Evolutionary conservation across 495 filamentous ascomycete genomes (phyloP).

Genomic region (Podospora appendiculata): DNA sequence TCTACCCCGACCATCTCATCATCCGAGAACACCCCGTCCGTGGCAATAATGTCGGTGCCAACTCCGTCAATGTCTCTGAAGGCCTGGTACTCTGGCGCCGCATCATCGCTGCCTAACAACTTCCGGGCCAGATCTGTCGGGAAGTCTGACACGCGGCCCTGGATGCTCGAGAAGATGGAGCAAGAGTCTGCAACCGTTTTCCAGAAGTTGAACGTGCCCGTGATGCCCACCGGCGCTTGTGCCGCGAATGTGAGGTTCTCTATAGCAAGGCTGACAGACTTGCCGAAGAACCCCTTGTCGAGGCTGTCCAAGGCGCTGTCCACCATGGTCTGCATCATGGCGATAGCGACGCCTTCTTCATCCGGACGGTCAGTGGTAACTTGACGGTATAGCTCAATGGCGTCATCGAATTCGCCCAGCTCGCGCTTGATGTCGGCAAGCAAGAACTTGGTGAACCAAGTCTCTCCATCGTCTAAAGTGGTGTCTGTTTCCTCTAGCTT

Average conservation of each 20-base stretch:
- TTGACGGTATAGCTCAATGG: slow-evolving; percentile 63
- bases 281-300: slow-evolving; percentile 75
- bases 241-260: slow-evolving; percentile 28
- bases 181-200: slow-evolving; percentile 89
- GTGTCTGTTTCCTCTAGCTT: slow-evolving; percentile 51
- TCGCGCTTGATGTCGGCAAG: slow-evolving; percentile 92
- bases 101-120: slow-evolving; percentile 48
- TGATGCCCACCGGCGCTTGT: slow-evolving; percentile 25
- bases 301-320: slow-evolving; percentile 72
- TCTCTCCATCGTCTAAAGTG: slow-evolving; percentile 41
- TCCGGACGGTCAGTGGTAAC: slow-evolving; percentile 57
- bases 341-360: slow-evolving; percentile 82
- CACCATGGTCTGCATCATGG: slow-evolving; percentile 76
- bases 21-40: slow-evolving; percentile 32
- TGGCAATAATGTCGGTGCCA: slow-evolving; percentile 39
- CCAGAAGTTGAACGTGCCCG: slow-evolving; percentile 87
- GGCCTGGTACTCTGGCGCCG: slow-evolving; percentile 48
- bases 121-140: slow-evolving; percentile 44
- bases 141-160: slow-evolving; percentile 50
- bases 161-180: slow-evolving; percentile 70
- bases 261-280: slow-evolving; percentile 58
- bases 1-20: slow-evolving; percentile 42
- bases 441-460: slow-evolving; percentile 95
- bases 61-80: slow-evolving; percentile 67
- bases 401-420: slow-evolving; percentile 78